Evolutionary conservation across 2,329 filamentous ascomycete genomes (phyloP), one percentile per base, ranked within the genome.

Genomic region (Pseudocercospora crystallina): DNA sequence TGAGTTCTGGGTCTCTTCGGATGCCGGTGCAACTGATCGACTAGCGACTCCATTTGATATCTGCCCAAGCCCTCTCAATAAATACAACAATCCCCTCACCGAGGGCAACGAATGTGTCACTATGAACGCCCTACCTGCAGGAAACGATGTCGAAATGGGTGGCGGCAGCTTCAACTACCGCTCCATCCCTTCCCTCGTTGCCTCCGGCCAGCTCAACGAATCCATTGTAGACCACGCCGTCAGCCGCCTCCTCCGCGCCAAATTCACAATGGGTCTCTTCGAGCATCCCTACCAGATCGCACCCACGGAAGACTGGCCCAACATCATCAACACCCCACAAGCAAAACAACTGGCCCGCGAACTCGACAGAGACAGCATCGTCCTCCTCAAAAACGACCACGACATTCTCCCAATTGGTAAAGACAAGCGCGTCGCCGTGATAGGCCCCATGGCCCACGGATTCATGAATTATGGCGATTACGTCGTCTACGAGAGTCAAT

Each of bases 391-490:
- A 69, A 90, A 90, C 59, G 78, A 87, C 8, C 77, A 79, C 40
- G 74, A 73, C n/a, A 69, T 83, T 0, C 74, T 90, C 1, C 87
- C 87, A 0, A 65, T 86, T 2, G 77, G 77, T 29, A 87, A 84
- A 63, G 75, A 78, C 7, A 81, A 82, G 8, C 83, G 81, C 34
- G 76, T 90, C 47, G 86, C 85, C 2, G 84, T 90, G 17, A 86
- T 89, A 60, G 86, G 86, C 0, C 85, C 85, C 2, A 89, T 89
- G 85, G 86, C 83, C 0, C 79, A 86, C 58, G 84, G 81, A 0
- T 86, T 78, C 57, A 83, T 87, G 76, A 88, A 88, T 61, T 86
- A 89, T 52, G 86, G 86, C 43, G 86, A 89, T 68, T 89, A 89
- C 60, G 85, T 89, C 12, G 83, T 87, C 14, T 81, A 83, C 63